Evolutionary conservation across 345 rosid species (phyloP), one percentile per base, ranked within the genome.

Genomic region (Fremontodendron californicum): DNA sequence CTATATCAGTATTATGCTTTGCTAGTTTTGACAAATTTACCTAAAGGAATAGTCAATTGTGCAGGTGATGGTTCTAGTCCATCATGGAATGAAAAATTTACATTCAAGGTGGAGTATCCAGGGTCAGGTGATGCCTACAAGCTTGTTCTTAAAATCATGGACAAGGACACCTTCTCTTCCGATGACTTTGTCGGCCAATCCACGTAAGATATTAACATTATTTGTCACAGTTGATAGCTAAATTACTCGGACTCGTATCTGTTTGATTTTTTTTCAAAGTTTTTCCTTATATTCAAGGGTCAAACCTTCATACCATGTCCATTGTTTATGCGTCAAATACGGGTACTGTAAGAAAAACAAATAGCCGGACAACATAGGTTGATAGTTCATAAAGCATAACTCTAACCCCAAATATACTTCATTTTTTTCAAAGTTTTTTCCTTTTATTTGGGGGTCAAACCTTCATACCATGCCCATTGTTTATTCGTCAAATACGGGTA

Each of bases 101-200:
- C 54, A 33, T 89, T 94, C 87, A 89, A 77, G 71, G 97, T 83
- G 64, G 98, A 96, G 81, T 93, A 88, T 84, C 99, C 99, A 7
- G 91, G 92, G 64, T 77, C 82, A 49, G 90, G 88, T 39, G 52
- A 71, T 3, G 89, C 86, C 25, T 88, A 88, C 85, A 88, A 86
- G 84, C 88, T 96, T 77, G 78, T 54, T 69, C 88, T 93, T 69
- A 89, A 83, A 69, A 85, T 93, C 84, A 92, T 95, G 96, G 99
- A 95, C 88, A 85, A 89, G 68, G 98, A 95, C 79, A 92, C 87
- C 35, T 89, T 95, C 87, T 78, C 96, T 21, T 0, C 83, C 0
- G 99, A 93, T 71, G 99, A 95, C 77, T 85, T 70, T 70, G 61
- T 95, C 5, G 99, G 99, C 11, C 78, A 88, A 77, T 89, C 97